Evolutionary conservation across 2,329 filamentous ascomycete species (phyloP).

Genomic region (Fusarium sp.): DNA sequence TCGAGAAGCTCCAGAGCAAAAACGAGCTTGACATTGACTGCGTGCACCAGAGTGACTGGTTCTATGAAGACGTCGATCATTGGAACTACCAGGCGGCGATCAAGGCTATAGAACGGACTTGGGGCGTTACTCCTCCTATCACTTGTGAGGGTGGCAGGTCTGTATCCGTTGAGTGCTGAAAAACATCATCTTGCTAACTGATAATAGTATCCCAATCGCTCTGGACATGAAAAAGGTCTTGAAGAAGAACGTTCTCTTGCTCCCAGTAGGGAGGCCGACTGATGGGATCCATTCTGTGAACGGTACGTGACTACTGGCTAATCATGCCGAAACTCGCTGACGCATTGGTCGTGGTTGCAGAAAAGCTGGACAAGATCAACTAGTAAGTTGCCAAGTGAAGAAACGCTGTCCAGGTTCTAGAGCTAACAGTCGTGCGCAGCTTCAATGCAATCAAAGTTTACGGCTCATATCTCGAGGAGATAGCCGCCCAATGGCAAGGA

Average conservation of each 20-base stretch:
- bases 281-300: neutral
- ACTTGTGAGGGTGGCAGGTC: neutral
- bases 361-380: neutral
- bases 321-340: neutral
- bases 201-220: neutral
- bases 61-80: neutral
- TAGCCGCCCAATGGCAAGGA: neutral
- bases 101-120: neutral
- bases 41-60: neutral
- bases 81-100: neutral
- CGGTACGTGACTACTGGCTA: neutral
- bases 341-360: neutral
- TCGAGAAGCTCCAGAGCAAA: neutral
- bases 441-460: neutral
- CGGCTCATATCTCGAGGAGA: neutral
- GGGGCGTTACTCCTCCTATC: neutral
- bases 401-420: rapidly evolving
- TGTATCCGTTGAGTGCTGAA: neutral
- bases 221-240: neutral
- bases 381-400: neutral
- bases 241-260: neutral
- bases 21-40: neutral
- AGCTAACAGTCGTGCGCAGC: neutral
- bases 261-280: neutral
- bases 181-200: neutral